Evolutionary conservation across 495 filamentous ascomycete species (phyloP), one percentile per base, ranked within the genome.

Genomic region (Extremus antarcticus): DNA sequence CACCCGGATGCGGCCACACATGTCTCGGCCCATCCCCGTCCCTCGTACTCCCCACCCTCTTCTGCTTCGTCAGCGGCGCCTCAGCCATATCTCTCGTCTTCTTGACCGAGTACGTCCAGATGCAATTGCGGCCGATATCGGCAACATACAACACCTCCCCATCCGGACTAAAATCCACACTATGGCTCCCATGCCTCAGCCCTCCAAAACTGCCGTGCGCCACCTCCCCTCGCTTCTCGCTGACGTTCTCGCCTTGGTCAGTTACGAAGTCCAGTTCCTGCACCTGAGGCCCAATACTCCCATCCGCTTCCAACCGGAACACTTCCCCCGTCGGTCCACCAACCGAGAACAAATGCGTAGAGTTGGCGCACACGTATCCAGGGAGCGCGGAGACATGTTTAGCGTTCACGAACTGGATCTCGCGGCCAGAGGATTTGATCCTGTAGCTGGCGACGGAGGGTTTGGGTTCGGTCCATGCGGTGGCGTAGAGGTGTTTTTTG

Each of bases 181-280:
- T 54, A 16, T 56, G 56, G 24, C 63, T 59, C 32, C 65, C 65
- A 24, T 65, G 66, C 19, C 64, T 53, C 0, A 68, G 55, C 3
- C 61, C 63, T 47, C 60, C 61, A 29, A 63, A 63, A 40, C 53
- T 47, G 10, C 58, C 63, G 32, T 64, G 58, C 13, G 57, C 54
- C 29, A 56, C 53, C 7, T 32, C 35, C 13, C 50, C 53, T 8
- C 56, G 53, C 25, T 57, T 24, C 21, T 53, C 54, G 16, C 29
- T 43, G n/a, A 55, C 43, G 38, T 61, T 57, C 22, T 45, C 39
- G 25, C 58, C 58, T 43, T 53, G 4, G n/a, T 20, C 56, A 9
- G 50, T 53, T 1, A 63, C 53, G 39, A 63, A 63, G 38, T 57
- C 46, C 21, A 63, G 53, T 32, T 59, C 19, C 48, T 63, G 54